These are phyloP conservation scores for Wickerhamomyces canadensis DNA, from an alignment of 805 yeast genomes.

Conservation along the genomic window DNA sequence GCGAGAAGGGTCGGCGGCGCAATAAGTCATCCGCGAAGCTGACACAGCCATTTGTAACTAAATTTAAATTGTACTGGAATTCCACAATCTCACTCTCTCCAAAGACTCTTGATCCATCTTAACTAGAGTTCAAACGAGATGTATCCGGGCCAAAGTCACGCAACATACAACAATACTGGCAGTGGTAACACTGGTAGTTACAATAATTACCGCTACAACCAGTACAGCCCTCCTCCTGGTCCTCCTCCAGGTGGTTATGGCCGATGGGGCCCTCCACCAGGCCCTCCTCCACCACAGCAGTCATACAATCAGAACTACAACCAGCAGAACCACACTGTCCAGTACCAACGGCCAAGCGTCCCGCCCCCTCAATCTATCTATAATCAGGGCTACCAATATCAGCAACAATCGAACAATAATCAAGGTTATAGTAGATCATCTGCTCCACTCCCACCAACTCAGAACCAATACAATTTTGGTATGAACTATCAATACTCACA, in stretches of 20 bases:
- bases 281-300: conserved; percentile 15
- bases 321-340: conserved; percentile 6
- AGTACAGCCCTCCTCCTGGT: conserved; percentile 5
- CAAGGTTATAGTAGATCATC: conserved; percentile 13
- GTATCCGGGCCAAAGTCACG: conserved; percentile 17
- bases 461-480: conserved; percentile 14
- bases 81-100: too few species aligned
- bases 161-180: conserved; percentile 1
- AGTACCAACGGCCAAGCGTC: conserved; percentile 4
- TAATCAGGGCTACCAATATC: too few species aligned
- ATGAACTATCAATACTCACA: conserved; percentile 41
- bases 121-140: too few species aligned
- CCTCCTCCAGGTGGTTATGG: conserved; percentile 25
- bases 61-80: too few species aligned
- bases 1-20: too few species aligned
- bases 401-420: neutral
- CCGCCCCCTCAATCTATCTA: neutral
- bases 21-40: too few species aligned
- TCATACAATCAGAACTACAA: conserved; percentile 8
- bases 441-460: conserved; percentile 23
- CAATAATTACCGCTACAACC: neutral
- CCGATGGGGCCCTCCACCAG: conserved; percentile 15
- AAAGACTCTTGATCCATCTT: too few species aligned
- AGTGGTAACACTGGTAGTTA: conserved; percentile 1
- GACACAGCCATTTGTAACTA: too few species aligned